These are phyloP conservation scores for Pyropia yezoensis DNA, from an alignment of 23 red algal genomes.

Conservation along the genomic window DNA sequence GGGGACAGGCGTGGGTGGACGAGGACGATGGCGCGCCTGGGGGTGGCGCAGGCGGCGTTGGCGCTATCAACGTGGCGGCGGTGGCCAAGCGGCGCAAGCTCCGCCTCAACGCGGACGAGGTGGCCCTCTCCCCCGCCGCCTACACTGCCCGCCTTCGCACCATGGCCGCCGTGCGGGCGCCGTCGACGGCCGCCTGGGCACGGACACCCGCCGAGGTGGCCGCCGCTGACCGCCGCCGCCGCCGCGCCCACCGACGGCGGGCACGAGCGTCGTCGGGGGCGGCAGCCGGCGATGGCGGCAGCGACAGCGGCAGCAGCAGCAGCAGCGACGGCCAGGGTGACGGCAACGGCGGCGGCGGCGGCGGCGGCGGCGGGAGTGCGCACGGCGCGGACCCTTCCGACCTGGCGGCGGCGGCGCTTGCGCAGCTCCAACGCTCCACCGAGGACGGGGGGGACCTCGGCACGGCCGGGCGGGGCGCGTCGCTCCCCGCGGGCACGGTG, in stretches of 20 bases:
- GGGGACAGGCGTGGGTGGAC: slow-evolving; percentile 34
- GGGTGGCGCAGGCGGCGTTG: neutral
- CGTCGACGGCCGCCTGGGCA: neutral
- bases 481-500: slow-evolving; percentile 5
- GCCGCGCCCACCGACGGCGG: no score
- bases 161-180: slow-evolving; percentile 7
- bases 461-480: slow-evolving; percentile 1
- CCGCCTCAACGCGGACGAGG: slow-evolving; percentile 15
- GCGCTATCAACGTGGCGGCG: slow-evolving; percentile 20
- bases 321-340: neutral
- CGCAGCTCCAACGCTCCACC: neutral
- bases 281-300: no score
- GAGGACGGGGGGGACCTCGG: slow-evolving; percentile 1
- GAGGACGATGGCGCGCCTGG: slow-evolving; percentile 25
- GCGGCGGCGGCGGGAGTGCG: neutral
- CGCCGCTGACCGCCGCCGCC: no score
- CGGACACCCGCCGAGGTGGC: no score
- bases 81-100: slow-evolving; percentile 38
- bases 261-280: no score
- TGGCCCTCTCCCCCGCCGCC: slow-evolving; percentile 13
- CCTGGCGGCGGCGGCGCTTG: slow-evolving; percentile 13
- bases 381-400: slow-evolving; percentile 4
- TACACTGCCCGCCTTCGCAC: slow-evolving; percentile 29
- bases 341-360: slow-evolving; percentile 12
- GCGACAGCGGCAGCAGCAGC: slow-evolving; percentile 5